These are phyloP conservation scores for Excoecaria agallocha DNA, from an alignment of 345 rosid genomes.

Conservation along the genomic window DNA sequence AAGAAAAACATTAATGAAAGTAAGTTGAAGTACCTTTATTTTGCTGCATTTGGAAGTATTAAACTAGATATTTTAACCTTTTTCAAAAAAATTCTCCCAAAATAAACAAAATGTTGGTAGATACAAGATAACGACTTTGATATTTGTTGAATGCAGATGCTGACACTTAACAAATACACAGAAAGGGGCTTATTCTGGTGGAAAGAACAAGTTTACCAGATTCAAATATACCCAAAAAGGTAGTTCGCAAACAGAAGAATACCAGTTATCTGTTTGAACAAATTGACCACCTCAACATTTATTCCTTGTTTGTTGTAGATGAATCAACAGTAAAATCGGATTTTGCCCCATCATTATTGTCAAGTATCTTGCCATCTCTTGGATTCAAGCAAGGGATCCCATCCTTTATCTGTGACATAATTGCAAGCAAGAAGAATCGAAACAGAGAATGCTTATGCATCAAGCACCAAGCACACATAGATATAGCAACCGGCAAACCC, in stretches of 20 bases:
- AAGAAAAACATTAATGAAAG: too few relatives aligned
- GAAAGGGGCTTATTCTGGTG: background rate
- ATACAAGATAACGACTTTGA: constrained; percentile 2
- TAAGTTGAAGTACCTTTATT: background rate
- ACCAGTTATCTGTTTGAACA: background rate
- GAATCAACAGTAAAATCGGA: constrained; percentile 21
- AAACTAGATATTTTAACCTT: background rate
- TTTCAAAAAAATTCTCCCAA: background rate
- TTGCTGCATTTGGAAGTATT: constrained; percentile 2
- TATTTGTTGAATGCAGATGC: background rate
- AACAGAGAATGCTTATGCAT: background rate
- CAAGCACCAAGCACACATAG: background rate
- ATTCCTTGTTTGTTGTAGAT: constrained; percentile 13
- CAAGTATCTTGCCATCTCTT: constrained; percentile 70
- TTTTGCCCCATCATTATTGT: constrained; percentile 20
- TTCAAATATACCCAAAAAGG: background rate
- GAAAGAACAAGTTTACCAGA: background rate
- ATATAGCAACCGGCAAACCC: too few relatives aligned
- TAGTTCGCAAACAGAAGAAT: background rate
- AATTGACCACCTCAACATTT: background rate
- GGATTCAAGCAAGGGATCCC: constrained; percentile 84
- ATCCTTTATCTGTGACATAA: constrained; percentile 49
- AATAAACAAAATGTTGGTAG: background rate
- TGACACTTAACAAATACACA: background rate
- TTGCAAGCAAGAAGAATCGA: background rate